A percentile compares a stretch with the other conserved stretches of the same genome.
Conservation (phyloP, 345 rosid genomes). For the Litchi chinensis region DNA sequence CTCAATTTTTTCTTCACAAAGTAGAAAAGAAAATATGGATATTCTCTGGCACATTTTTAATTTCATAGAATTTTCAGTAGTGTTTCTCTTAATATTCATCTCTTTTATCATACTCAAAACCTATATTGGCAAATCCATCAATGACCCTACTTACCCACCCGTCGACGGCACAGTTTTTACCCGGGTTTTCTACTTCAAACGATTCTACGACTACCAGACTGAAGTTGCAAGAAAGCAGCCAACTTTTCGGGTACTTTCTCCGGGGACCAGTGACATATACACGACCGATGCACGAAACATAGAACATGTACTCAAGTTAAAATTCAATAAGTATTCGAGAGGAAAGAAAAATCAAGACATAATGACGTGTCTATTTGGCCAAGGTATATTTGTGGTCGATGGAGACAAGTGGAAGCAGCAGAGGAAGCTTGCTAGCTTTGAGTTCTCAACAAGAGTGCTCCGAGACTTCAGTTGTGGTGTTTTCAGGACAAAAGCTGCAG, state of each 20-base stretch:
- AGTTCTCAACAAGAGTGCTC: constrained; percentile 71
- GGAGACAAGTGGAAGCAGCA: constrained; percentile 87
- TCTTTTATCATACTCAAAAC: constrained; percentile 31
- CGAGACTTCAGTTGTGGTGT: constrained; percentile 71
- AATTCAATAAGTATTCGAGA: constrained; percentile 53
- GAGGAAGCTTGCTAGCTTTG: constrained; percentile 74
- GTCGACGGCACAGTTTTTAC: constrained; percentile 54
- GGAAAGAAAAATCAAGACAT: constrained; percentile 38
- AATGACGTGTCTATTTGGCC: constrained; percentile 53
- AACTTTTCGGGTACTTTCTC: constrained; percentile 58
- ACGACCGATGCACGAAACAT: constrained; percentile 66
- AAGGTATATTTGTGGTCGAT: constrained; percentile 75
- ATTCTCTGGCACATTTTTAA: no score
- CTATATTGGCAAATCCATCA: constrained; percentile 54
- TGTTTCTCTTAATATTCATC: constrained; percentile 24
- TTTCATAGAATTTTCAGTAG: constrained; percentile 20
- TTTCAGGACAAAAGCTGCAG: constrained; percentile 55
- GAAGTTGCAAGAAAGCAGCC: constrained; percentile 41
- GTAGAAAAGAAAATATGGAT: no score
- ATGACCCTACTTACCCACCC: constrained; percentile 47
- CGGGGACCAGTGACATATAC: constrained; percentile 40
- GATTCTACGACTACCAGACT: constrained; percentile 59
- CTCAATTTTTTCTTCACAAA: no score
- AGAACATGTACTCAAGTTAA: constrained; percentile 61
- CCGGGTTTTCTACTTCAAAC: constrained; percentile 43